Evolutionary conservation across 495 filamentous ascomycete genomes (phyloP).

Genomic region (Neurospora pannonica): DNA sequence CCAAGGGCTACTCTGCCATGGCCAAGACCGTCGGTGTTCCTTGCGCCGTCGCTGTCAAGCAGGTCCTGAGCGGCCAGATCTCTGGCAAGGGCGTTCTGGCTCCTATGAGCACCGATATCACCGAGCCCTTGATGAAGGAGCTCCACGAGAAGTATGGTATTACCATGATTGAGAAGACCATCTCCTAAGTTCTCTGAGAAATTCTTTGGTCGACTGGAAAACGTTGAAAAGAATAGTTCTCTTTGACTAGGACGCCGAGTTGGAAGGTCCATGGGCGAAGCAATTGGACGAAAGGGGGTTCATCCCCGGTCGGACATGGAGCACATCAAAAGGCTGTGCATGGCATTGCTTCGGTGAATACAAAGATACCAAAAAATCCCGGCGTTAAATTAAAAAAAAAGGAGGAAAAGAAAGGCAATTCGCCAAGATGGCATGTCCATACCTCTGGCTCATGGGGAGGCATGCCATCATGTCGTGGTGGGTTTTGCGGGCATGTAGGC

Average conservation of each 20-base stretch:
- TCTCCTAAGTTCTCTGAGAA: constrained; percentile 10
- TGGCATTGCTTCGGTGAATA: neutral
- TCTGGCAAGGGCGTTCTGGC: constrained; percentile 70
- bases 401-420: neutral
- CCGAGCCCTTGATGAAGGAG: constrained; percentile 60
- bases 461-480: neutral
- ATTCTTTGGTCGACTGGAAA: neutral
- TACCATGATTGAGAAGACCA: constrained; percentile 27
- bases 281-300: neutral
- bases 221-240: neutral
- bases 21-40: constrained; percentile 49
- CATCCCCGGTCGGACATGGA: neutral
- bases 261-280: neutral
- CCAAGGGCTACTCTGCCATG: constrained; percentile 80
- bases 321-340: neutral
- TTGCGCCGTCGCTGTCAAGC: constrained; percentile 53
- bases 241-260: neutral
- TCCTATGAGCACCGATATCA: constrained; percentile 67
- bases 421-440: neutral
- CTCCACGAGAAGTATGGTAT: constrained; percentile 25
- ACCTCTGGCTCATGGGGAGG: neutral
- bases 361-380: neutral
- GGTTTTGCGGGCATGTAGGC: neutral
- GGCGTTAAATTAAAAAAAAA: neutral
- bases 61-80: constrained; percentile 77